A percentile compares a stretch with the other conserved stretches of the same genome.
phyloP scores from a whole-genome alignment of 805 yeast genomes.

The Suhomyces kilbournensis region DNA sequence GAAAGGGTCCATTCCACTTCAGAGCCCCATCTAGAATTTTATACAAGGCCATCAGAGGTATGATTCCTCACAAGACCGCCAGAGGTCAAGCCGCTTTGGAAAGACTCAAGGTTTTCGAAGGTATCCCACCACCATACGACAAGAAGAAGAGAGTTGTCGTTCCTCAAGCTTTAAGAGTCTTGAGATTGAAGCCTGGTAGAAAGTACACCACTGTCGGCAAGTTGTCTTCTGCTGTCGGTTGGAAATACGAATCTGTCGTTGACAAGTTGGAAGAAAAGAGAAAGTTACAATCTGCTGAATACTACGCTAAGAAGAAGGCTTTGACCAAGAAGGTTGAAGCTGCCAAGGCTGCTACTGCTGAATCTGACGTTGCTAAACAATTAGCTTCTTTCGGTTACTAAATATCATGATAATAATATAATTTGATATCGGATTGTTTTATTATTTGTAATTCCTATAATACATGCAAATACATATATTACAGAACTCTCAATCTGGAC shows the following conservation, averaged over 20 bases:
- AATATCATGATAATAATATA: conserved; percentile 17
- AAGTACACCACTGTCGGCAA: conserved; percentile 98
- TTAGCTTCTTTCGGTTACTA: conserved; percentile 98
- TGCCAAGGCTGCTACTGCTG: conserved; percentile 85
- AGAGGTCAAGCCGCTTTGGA: conserved; percentile 99
- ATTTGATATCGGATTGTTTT: conserved; percentile 4
- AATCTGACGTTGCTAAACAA: conserved; percentile 86
- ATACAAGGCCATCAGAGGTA: conserved; percentile 99
- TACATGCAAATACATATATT: conserved; percentile 7
- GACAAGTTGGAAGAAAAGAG: conserved; percentile 98
- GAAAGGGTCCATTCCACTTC: conserved; percentile 99
- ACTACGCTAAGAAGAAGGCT: conserved; percentile 98
- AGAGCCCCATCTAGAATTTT: conserved; percentile 99
- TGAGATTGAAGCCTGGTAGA: conserved; percentile 99
- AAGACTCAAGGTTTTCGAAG: conserved; percentile 99
- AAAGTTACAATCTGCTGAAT: conserved; percentile 97
- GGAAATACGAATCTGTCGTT: conserved; percentile 99
- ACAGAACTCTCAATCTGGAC: neutral
- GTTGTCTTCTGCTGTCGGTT: conserved; percentile 94
- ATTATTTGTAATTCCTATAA: conserved; percentile 4
- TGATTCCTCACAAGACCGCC: conserved; percentile 99
- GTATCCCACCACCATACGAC: conserved; percentile 99
- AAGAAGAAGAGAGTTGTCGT: conserved; percentile 99
- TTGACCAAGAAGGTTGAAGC: conserved; percentile 86
- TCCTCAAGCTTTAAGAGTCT: conserved; percentile 98